Evolutionary conservation across 768 basidiomycete genomes (phyloP).

Genomic region (Dendrothele bispora): DNA sequence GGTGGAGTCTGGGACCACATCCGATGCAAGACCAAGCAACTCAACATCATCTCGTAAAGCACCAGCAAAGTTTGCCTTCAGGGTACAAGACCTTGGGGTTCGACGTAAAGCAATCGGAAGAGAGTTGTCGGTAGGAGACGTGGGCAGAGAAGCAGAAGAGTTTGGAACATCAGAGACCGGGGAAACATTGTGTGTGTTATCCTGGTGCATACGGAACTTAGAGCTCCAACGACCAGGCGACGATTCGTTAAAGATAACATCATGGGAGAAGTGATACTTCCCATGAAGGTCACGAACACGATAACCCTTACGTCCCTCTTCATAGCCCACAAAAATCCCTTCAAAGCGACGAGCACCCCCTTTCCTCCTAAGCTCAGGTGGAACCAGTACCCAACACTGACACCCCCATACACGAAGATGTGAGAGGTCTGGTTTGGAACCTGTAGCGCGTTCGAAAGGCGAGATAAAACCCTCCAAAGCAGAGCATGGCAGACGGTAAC

Average conservation of each 20-base stretch:
- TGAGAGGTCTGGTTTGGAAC: background rate
- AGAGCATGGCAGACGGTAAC: slow-evolving; percentile 15
- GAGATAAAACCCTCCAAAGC: slow-evolving; percentile 10
- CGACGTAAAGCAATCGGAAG: too few relatives aligned
- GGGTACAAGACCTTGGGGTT: too few relatives aligned
- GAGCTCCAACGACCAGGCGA: too few relatives aligned
- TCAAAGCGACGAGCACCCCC: background rate
- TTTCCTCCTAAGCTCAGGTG: background rate
- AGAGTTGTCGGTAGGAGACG: too few relatives aligned
- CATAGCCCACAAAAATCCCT: background rate
- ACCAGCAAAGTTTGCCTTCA: too few relatives aligned
- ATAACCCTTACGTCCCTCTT: background rate
- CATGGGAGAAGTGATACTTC: background rate
- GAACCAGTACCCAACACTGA: slow-evolving; percentile 5
- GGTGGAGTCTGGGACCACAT: too few relatives aligned
- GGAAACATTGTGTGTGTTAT: too few relatives aligned
- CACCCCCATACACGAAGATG: slow-evolving; percentile 7
- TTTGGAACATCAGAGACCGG: too few relatives aligned
- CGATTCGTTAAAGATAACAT: background rate
- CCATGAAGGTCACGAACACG: background rate
- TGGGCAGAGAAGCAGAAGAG: too few relatives aligned
- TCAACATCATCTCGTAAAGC: too few relatives aligned
- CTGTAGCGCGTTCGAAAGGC: slow-evolving; percentile 11
- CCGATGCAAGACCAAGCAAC: too few relatives aligned
- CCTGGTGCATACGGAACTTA: too few relatives aligned